Evolutionary conservation across 2,329 filamentous ascomycete genomes (phyloP).

Genomic region (Dothideomycetidae sp.): DNA sequence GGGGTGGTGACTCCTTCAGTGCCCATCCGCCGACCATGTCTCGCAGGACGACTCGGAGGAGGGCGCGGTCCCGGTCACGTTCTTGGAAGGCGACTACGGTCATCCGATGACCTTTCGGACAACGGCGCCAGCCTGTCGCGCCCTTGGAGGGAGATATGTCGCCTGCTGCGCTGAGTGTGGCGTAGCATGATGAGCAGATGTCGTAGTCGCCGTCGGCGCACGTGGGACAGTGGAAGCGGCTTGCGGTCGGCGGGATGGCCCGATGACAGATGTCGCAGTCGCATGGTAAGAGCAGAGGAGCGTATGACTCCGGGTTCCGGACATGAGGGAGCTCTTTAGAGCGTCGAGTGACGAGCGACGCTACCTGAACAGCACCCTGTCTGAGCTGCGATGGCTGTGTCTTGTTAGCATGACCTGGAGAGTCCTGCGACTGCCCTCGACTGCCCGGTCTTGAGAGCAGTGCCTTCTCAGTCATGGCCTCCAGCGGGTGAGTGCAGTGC

Average conservation of each 20-base stretch:
- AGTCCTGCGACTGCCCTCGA: slow-evolving; percentile 10
- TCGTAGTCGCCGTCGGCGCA: slow-evolving; percentile 79
- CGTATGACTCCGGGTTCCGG: slow-evolving; percentile 20
- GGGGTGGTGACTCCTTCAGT: slow-evolving; percentile 37
- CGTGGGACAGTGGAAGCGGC: slow-evolving; percentile 64
- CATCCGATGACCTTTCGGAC: slow-evolving; percentile 67
- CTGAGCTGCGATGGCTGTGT: slow-evolving; percentile 13
- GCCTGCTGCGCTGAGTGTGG: slow-evolving; percentile 45
- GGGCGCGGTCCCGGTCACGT: slow-evolving; percentile 41
- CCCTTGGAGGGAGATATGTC: slow-evolving; percentile 65
- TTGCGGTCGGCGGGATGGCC: slow-evolving; percentile 53
- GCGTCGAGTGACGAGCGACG: slow-evolving; percentile 13
- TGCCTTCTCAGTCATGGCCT: slow-evolving; percentile 54
- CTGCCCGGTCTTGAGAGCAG: slow-evolving; percentile 1
- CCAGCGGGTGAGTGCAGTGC: slow-evolving; percentile 66
- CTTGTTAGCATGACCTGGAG: slow-evolving; percentile 10
- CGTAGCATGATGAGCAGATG: slow-evolving; percentile 67
- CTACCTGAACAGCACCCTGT: slow-evolving; percentile 3
- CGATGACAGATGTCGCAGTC: slow-evolving; percentile 66
- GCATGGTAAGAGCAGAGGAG: slow-evolving; percentile 52
- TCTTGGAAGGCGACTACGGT: slow-evolving; percentile 63
- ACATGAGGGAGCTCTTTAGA: slow-evolving; percentile 24
- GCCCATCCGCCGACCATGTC: slow-evolving; percentile 67
- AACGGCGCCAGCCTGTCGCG: slow-evolving; percentile 67
- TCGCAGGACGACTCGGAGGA: slow-evolving; percentile 51